Conservation (phyloP, 257 asterid species). For the Solanum megistacrolobum region DNA sequence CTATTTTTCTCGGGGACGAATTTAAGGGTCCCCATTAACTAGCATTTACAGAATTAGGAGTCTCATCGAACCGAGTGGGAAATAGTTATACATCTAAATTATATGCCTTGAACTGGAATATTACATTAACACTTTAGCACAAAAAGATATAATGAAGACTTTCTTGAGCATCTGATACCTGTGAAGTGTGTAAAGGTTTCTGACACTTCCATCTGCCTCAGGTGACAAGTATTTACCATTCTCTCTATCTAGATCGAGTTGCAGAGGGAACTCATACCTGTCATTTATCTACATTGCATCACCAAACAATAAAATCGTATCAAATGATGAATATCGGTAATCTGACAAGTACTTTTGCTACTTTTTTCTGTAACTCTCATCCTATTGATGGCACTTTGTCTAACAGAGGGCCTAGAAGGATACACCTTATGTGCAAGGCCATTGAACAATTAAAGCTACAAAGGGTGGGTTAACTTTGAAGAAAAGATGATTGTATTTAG, state of each 20-base stretch:
- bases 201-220: constrained; percentile 84
- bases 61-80: not conserved
- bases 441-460: not conserved
- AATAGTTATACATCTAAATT: not conserved
- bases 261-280: constrained; percentile 89
- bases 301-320: not conserved
- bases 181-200: constrained; percentile 85
- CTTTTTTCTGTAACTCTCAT: not conserved
- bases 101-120: not conserved
- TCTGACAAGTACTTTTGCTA: not conserved
- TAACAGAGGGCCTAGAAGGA: not conserved
- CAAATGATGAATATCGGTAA: not conserved
- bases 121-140: not conserved
- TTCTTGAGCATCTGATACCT: constrained; percentile 31
- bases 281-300: constrained; percentile 74
- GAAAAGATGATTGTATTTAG: not conserved
- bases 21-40: not conserved
- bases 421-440: not conserved
- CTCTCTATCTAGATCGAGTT: constrained; percentile 90
- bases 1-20: not conserved
- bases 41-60: not conserved
- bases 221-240: constrained; percentile 92
- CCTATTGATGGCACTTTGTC: not conserved
- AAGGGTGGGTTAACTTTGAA: not conserved
- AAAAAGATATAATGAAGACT: not conserved